Conservation (phyloP, 192 early-diverging fungal species). For the Coemansia sp. region DNA sequence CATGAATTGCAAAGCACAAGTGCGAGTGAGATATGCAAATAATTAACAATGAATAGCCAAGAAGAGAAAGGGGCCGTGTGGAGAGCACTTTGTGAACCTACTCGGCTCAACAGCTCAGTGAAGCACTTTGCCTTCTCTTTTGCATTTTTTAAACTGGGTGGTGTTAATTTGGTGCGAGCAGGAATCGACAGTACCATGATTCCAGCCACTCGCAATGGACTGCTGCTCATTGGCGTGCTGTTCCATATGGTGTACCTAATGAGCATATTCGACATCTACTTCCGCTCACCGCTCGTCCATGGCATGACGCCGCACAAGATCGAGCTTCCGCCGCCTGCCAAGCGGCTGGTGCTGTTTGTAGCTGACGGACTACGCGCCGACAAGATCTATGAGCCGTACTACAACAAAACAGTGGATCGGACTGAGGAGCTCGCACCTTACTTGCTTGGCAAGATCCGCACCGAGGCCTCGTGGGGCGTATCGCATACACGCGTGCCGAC, state of each 20-base stretch:
- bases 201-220: constrained; percentile 48
- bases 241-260: constrained; percentile 89
- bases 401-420: constrained; percentile 34
- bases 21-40: no score
- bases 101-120: background rate
- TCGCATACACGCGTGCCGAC: constrained; percentile 94
- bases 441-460: constrained; percentile 58
- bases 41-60: no score
- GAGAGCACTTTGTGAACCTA: background rate
- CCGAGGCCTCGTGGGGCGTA: constrained; percentile 72
- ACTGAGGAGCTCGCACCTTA: constrained; percentile 53
- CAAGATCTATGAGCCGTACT: constrained; percentile 80
- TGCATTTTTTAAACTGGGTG: no score
- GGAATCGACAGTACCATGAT: constrained; percentile 20
- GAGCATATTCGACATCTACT: constrained; percentile 98
- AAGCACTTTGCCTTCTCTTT: background rate
- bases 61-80: background rate
- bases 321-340: constrained; percentile 69
- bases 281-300: constrained; percentile 95
- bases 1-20: background rate
- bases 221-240: constrained; percentile 78
- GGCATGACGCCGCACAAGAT: constrained; percentile 88
- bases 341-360: constrained; percentile 83
- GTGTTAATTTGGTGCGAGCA: no score
- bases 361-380: constrained; percentile 94